Base-by-base conservation (phyloP, 768 basidiomycete genomes). In the Mycena pura region DNA sequence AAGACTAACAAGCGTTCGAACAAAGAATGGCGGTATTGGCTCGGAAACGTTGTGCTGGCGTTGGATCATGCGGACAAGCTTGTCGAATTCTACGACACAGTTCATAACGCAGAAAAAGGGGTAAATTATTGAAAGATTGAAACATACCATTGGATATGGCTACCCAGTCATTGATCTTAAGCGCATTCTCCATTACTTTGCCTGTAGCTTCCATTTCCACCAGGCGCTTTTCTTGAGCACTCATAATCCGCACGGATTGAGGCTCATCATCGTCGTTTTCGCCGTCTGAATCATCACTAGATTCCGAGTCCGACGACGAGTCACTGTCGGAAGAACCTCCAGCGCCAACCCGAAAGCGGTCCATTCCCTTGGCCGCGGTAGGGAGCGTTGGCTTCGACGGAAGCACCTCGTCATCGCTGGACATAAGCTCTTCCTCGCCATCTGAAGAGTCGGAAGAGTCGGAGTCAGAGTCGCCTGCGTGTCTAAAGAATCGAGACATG, bases 151-250 rank as follows among this genome's bases (percentile, higher is more conserved):
- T 89, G 21, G 91, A 93, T 69, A 95, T 96, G 27, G 86, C 87
- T 24, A 90, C 88, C 97, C 97, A 99, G 77, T 99, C 95, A 69
- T 96, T 96, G 68, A 96, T 96, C 82, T 93, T 96, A 63, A 92
- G 81, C 19, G 90, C 95, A 72, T 99, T 99, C 45, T 96, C 93
- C 80, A 99, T 97, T 45, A 82, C 82, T 77, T 91, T 95, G 55
- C 93, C 93, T 3, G 90, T 91, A 1, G 87, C 87, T 75, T 98
- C 96, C 87, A 99, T 96, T 82, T 99, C 97, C 46, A 91, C 94
- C 71, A 95, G 75, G 52, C 96, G 84, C 75, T 93, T 96, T 75
- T 96, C 93, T 69, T 91, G 91, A 38, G 96, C 96, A 71, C 92
- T 94, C 74, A 93, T 86, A 66, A 92, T 90, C 60, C 85, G 84